These are phyloP conservation scores for Emmonsia crescens DNA, from an alignment of 2,329 filamentous ascomycete genomes.

Conservation along the genomic window DNA sequence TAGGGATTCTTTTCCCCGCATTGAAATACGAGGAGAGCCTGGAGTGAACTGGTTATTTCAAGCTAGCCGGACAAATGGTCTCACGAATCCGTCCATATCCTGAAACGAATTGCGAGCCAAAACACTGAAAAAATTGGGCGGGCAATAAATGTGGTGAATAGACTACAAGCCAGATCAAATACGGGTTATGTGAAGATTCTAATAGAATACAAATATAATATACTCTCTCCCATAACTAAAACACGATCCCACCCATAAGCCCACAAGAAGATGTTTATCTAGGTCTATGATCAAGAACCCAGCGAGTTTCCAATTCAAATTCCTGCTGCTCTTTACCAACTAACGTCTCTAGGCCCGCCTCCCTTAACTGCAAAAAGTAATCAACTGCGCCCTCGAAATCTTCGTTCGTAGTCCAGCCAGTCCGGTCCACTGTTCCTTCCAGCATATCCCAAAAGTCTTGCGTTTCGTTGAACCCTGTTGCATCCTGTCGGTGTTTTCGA, in stretches of 20 bases:
- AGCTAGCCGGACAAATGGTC: not conserved
- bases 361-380: slow-evolving; percentile 8
- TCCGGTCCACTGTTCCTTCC: slow-evolving; percentile 1
- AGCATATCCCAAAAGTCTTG: slow-evolving; percentile 12
- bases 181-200: too few relatives aligned
- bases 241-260: too few relatives aligned
- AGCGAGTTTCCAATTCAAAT: slow-evolving; percentile 6
- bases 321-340: slow-evolving; percentile 5
- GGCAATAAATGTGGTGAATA: not conserved
- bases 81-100: not conserved
- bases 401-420: slow-evolving; percentile 6
- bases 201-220: too few relatives aligned
- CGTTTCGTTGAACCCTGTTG: slow-evolving; percentile 5
- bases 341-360: not conserved
- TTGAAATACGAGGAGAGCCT: not conserved
- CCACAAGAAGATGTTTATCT: too few relatives aligned
- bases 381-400: slow-evolving; percentile 9
- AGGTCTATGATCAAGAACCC: slow-evolving; percentile 2
- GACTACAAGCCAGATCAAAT: not conserved
- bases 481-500: slow-evolving; percentile 6
- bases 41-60: not conserved
- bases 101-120: not conserved
- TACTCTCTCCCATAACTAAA: too few relatives aligned
- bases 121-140: not conserved
- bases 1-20: not conserved